A percentile compares a stretch with the other conserved stretches of the same genome.
Evolutionary conservation across 2,329 filamentous ascomycete genomes (phyloP).

Genomic region (Leptodontidium sp.): DNA sequence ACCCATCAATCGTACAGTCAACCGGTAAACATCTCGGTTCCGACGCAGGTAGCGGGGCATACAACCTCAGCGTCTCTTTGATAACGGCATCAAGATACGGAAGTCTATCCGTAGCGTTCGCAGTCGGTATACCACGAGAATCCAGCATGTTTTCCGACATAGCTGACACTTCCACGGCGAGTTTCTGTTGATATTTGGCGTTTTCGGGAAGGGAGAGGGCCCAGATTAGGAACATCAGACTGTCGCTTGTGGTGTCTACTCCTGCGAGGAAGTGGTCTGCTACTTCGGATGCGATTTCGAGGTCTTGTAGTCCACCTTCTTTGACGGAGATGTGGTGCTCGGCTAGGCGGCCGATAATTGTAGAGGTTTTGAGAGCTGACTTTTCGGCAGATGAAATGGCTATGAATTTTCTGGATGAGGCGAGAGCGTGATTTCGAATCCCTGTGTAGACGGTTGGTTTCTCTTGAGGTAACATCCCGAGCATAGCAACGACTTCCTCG

Average conservation of each 20-base stretch:
- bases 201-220: conserved; percentile 56
- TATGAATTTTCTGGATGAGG: conserved; percentile 41
- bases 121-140: conserved; percentile 46
- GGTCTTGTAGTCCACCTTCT: conserved; percentile 47
- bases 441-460: conserved; percentile 60
- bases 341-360: conserved; percentile 52
- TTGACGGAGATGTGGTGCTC: conserved; percentile 45
- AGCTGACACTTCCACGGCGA: conserved; percentile 52
- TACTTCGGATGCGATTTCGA: conserved; percentile 60
- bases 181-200: conserved; percentile 52
- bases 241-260: conserved; percentile 62
- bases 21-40: conserved; percentile 54
- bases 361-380: conserved; percentile 34
- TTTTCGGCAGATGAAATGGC: conserved; percentile 20
- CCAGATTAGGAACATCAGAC: conserved; percentile 60
- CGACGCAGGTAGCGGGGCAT: conserved; percentile 59
- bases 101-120: conserved; percentile 50
- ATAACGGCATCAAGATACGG: conserved; percentile 57
- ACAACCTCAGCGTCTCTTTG: conserved; percentile 59
- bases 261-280: conserved; percentile 62
- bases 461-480: conserved; percentile 56
- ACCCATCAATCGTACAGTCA: conserved; percentile 49
- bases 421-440: conserved; percentile 54
- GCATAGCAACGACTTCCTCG: conserved; percentile 46
- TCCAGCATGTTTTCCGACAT: conserved; percentile 43